Evolutionary conservation across 768 basidiomycete genomes (phyloP), one percentile per base, ranked within the genome.

Genomic region (Suillus brevipes): DNA sequence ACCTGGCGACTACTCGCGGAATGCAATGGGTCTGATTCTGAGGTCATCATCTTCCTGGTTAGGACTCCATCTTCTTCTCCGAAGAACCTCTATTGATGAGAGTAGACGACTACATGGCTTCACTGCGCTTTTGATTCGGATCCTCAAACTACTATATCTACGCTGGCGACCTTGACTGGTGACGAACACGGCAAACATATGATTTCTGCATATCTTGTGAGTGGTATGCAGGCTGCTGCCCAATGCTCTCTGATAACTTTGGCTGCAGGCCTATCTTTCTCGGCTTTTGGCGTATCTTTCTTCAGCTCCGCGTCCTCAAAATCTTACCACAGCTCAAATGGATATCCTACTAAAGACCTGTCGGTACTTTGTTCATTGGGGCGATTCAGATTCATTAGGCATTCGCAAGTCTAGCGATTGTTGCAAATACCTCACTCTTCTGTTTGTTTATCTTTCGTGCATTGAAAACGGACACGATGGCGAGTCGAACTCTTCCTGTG

Each of bases 1-100:
- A 80, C 79, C 62, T 93, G 91, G 90, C 75, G 71, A 13, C 73
- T 82, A 8, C 92, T 89, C 88, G 72, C 76, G 56, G 89, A 90
- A 68, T 77, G 78, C 64, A 81, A 85, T 25, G 72, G 78, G 45
- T 78, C 82, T 36, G 75, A 85, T 42, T 77, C 82, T 2, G 88
- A 89, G 61, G 77, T 76, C 36, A 78, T 89, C 55, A 73, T 79
- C 6, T 72, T 72, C 56, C 68, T 89, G 65, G 90, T 89, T 69
- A 69, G 82, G 71, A 36, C 18, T 38, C 25, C 43, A 42, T 18
- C 40, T 6, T 55, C 12, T 65, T 50, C 40, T 40, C 23, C 53
- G 6, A 55, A 0, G 25, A 47, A 25, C 49, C 28, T 14, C 68
- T 64, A 67, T 38, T 69, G 13, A 59, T 43, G 6, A 62, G 36